Evolutionary conservation across 179 eudicot genomes (phyloP), one percentile per base, ranked within the genome.

Genomic region (Silene vulgaris): DNA sequence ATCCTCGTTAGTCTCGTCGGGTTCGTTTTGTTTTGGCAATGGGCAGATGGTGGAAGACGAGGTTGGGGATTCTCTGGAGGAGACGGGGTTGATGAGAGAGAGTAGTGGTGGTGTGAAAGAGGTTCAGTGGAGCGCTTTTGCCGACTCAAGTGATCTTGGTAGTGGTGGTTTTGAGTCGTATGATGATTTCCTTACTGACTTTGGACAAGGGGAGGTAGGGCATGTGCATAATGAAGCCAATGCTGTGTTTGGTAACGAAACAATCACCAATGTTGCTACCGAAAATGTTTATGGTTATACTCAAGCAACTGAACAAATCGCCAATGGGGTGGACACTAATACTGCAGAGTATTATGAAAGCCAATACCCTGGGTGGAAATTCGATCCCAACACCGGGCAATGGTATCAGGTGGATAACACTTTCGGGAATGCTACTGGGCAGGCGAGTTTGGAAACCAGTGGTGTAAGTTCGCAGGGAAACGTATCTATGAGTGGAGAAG

Each of bases 321-420:
- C 78, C 11, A 77, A 78, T 74, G 85, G 35, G 59, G 85, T 75
- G 70, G 87, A 88, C 85, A 75, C 77, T 35, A 82, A 79, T 77
- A 88, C 85, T 74, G 79, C 74, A 65, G 86, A 87, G 77, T 85
- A 85, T 65, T 89, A 87, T 87, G 99, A 96, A 71, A 87, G 72
- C 75, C 90, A 77, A 16, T 96, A 96, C 82, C 98, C 99, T 11
- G 99, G 99, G 48, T 96, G 99, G 97, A 96, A 85, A 77, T 87
- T 75, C 79, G 97, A 96, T 79, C 70, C 87, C 5, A 80, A 73
- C 74, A 82, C 97, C 70, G 98, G 92, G 63, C 96, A 90, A 75
- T 96, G 99, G 99, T 89, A 90, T 86, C 93, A 89, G 80, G 77
- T 88, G 65, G 90, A 90, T 80, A 85, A 82, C 72, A 78, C 76